Conservation (phyloP, 371 early-diverging fungal genomes). For the Mycotypha africana region DNA sequence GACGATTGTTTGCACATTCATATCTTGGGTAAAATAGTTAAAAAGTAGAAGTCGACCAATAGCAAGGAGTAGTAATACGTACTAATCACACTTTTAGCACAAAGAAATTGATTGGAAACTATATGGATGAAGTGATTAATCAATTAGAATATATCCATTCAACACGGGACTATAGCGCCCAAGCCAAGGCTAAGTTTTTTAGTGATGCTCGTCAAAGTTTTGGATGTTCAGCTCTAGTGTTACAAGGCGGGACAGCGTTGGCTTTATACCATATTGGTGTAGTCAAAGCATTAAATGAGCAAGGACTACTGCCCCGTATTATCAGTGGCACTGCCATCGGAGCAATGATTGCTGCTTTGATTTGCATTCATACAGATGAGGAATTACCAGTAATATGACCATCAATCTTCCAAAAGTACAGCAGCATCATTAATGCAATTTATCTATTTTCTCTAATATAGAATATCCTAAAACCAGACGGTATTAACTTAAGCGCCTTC, state of each 20-base stretch:
- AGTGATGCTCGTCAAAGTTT: constrained; percentile 62
- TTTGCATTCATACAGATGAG: constrained; percentile 66
- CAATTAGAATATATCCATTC: constrained; percentile 57
- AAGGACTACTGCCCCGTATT: constrained; percentile 61
- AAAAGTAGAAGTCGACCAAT: not conserved
- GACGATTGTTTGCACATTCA: constrained; percentile 51
- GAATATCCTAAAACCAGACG: constrained; percentile 54
- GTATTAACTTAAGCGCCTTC: constrained; percentile 64
- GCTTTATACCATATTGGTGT: constrained; percentile 73
- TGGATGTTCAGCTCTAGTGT: constrained; percentile 65
- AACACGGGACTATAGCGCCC: constrained; percentile 40
- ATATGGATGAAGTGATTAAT: constrained; percentile 57
- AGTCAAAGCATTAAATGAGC: constrained; percentile 62
- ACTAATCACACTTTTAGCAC: constrained; percentile 36
- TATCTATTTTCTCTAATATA: constrained; percentile 8
- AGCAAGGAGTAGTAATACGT: not conserved
- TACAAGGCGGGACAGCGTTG: constrained; percentile 65
- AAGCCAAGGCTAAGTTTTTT: constrained; percentile 63
- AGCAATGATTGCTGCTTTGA: constrained; percentile 66
- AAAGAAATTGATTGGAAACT: constrained; percentile 66
- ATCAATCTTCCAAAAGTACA: not conserved
- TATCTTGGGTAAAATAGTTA: constrained; percentile 43
- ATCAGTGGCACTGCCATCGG: constrained; percentile 72
- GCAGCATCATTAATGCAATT: not conserved
- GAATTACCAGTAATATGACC: constrained; percentile 51